Evolutionary conservation across 75 land plant species (phyloP), one percentile per base, ranked within the genome.

Genomic region (Selaginella moellendorffii): DNA sequence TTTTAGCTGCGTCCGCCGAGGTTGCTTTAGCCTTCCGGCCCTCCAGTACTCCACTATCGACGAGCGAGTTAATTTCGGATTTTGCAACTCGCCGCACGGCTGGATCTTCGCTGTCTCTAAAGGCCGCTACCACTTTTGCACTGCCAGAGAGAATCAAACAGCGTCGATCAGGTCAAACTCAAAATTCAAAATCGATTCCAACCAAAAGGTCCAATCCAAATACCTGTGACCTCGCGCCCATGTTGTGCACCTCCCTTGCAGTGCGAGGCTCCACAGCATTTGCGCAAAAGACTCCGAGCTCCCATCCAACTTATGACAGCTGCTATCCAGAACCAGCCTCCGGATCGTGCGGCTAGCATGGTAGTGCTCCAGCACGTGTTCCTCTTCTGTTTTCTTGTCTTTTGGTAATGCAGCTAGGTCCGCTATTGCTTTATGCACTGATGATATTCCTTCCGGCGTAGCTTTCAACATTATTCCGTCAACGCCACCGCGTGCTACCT

Each of bases 181-280:
- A 70, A 68, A 21, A 31, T 46, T 1, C 30, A 58, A 14, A 8
- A 19, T 56, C 59, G n/a, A 56, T 2, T 8, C 9, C n/a, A 19
- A 5, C 31, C 64, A 29, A 30, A 27, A 24, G 21, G 1, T 60
- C 1, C 24, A 20, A 51, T 26, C 29, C 10, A 31, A 68, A 54
- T 62, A 95, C 99, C 99, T 82, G 80, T 95, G 98, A 53, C 85
- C 98, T 61, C 81, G 71, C 26, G 84, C 85, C 96, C 99, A 95
- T 27, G 61, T 61, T 54, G 78, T 65, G 72, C 78, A 82, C 30
- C 81, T 89, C 17, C 82, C 85, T 69, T 79, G 60, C 2, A 95
- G 67, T 53, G 85, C 90, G 25, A 28, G 61, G 31, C 71, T 73
- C 90, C 90, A 95, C n/a, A 95, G 67, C 51, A 76, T 77, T 23